Percentiles rank a stretch among this genome's conserved stretches.
These are phyloP conservation scores for Cantharellus anzutake DNA, from an alignment of 768 basidiomycete species.

Conservation along the genomic window DNA sequence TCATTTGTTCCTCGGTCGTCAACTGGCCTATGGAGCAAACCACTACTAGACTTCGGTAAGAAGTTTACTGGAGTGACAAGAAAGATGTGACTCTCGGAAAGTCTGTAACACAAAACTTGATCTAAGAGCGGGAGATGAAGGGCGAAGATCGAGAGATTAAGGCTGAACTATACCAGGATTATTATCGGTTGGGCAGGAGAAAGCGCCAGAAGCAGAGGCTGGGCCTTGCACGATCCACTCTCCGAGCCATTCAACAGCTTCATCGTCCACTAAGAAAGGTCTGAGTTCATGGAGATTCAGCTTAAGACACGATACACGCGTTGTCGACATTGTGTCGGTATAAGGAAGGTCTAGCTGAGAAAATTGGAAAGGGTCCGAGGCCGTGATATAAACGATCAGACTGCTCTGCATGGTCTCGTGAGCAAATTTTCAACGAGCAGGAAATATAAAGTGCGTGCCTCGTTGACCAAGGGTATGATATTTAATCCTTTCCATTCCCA, in stretches of 20 bases:
- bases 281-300: constrained; percentile 6
- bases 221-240: constrained; percentile 37
- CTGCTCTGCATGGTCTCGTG: constrained; percentile 3
- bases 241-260: constrained; percentile 28
- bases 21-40: too few species aligned
- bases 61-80: too few species aligned
- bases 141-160: too few species aligned
- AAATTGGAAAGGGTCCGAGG: constrained; percentile 5
- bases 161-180: too few species aligned
- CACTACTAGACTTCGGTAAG: too few species aligned
- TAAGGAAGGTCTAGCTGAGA: background rate
- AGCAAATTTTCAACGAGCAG: background rate
- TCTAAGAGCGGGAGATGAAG: too few species aligned
- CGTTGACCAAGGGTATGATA: constrained; percentile 11
- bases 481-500: constrained; percentile 22
- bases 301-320: constrained; percentile 10
- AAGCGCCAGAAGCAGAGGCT: constrained; percentile 22
- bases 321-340: background rate
- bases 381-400: constrained; percentile 8
- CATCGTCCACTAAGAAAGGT: background rate
- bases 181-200: too few species aligned
- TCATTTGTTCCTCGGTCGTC: too few species aligned
- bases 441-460: constrained; percentile 12
- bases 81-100: too few species aligned
- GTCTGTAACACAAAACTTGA: too few species aligned